These are phyloP conservation scores for Ophiorrhiza pumila DNA, from an alignment of 257 asterid genomes.

Conservation along the genomic window DNA sequence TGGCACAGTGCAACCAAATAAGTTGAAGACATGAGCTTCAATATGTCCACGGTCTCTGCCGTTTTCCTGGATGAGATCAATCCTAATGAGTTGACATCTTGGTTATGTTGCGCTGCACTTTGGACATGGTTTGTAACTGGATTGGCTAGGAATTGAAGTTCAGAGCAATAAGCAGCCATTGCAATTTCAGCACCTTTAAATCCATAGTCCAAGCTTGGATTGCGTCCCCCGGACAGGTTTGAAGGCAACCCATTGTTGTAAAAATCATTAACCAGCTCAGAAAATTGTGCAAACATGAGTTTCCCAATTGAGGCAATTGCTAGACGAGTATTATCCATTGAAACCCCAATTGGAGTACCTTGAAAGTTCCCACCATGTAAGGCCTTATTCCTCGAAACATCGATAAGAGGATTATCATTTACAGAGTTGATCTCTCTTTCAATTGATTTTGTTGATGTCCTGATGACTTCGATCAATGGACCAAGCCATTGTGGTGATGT, in stretches of 20 bases:
- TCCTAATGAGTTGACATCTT: constrained; percentile 28
- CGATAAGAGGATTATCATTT: no score
- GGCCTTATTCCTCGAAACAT: no score
- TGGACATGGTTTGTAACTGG: constrained; percentile 29
- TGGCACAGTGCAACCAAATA: constrained; percentile 27
- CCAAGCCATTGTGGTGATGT: constrained; percentile 37
- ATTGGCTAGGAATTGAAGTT: constrained; percentile 27
- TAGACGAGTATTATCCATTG: constrained; percentile 26
- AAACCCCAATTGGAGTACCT: constrained; percentile 27
- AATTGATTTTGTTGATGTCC: constrained; percentile 32
- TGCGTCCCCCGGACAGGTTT: constrained; percentile 21
- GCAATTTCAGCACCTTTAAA: no score
- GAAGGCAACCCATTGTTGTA: constrained; percentile 29
- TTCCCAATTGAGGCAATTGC: constrained; percentile 29
- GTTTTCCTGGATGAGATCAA: constrained; percentile 25
- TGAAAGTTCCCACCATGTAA: constrained; percentile 29
- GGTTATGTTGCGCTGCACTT: constrained; percentile 28
- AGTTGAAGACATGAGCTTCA: constrained; percentile 24
- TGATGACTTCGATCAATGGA: constrained; percentile 29
- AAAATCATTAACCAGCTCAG: constrained; percentile 26
- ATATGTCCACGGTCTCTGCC: constrained; percentile 16
- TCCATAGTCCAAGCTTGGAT: constrained; percentile 27
- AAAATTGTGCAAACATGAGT: no score
- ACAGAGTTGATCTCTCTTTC: no score
- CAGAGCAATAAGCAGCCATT: constrained; percentile 29